Evolutionary conservation across 176 grass and related monocot species (phyloP).

Genomic region (Oryza meridionalis): DNA sequence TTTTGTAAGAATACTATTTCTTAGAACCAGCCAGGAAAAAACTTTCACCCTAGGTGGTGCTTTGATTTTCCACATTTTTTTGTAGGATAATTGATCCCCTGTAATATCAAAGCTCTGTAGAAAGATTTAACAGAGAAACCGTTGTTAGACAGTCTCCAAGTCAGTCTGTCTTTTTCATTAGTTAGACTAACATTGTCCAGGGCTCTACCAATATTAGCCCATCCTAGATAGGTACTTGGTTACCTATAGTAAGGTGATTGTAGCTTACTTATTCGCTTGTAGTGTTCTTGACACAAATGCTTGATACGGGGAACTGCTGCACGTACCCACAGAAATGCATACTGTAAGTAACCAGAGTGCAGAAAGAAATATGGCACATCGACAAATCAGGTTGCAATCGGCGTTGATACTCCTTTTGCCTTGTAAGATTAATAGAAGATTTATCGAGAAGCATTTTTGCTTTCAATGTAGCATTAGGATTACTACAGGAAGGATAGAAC

Average conservation of each 20-base stretch:
- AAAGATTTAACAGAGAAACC: too few species aligned
- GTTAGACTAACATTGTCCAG: too few species aligned
- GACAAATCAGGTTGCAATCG: not conserved
- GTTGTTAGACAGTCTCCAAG: too few species aligned
- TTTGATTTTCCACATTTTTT: too few species aligned
- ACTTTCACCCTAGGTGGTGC: too few species aligned
- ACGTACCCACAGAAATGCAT: not conserved
- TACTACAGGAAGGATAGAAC: not conserved
- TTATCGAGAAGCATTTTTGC: not conserved
- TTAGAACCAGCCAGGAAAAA: too few species aligned
- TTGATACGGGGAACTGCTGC: not conserved
- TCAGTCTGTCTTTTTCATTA: too few species aligned
- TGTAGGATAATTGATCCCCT: too few species aligned
- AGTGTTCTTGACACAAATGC: not conserved
- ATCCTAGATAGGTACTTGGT: constrained; percentile 1
- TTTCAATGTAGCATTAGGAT: not conserved
- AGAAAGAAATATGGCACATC: not conserved
- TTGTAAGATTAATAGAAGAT: not conserved
- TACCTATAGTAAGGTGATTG: not conserved
- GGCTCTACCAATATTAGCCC: too few species aligned
- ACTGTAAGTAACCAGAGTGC: not conserved
- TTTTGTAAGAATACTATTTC: too few species aligned
- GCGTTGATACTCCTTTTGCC: not conserved
- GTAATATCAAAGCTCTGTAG: too few species aligned
- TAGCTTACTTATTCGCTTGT: not conserved